phyloP scores from a whole-genome alignment of 345 rosid species.

The Murraya paniculata region DNA sequence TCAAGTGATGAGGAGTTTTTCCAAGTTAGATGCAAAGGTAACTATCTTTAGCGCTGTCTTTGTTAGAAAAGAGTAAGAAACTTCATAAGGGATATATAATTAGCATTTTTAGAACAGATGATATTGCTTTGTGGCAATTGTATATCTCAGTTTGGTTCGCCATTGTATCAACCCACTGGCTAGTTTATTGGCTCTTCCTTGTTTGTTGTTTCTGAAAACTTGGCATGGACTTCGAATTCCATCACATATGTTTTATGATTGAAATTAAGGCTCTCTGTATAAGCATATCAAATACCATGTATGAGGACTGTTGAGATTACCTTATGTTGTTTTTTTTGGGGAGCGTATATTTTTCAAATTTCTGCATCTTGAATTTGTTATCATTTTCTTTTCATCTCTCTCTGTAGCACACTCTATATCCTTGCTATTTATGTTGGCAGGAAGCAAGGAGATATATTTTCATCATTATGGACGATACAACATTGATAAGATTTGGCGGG shows the following conservation, averaged over 20 bases:
- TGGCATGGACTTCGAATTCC: neutral
- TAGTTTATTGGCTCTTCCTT: neutral
- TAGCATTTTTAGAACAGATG: neutral
- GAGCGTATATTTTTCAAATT: neutral
- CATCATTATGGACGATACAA: conserved; percentile 68
- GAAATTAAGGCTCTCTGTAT: neutral
- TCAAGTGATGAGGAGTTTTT: conserved; percentile 82
- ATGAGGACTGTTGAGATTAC: neutral
- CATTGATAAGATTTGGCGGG: conserved; percentile 83
- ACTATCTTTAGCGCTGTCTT: neutral
- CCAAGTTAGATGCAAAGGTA: conserved; percentile 74
- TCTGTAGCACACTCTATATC: neutral
- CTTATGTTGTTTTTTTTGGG: neutral
- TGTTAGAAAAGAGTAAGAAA: neutral
- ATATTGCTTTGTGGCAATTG: neutral
- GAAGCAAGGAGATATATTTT: conserved; percentile 65
- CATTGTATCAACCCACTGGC: neutral
- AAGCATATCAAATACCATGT: neutral
- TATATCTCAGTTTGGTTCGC: neutral
- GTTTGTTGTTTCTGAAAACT: neutral
- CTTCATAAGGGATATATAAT: neutral
- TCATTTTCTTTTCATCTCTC: neutral
- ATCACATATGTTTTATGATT: neutral
- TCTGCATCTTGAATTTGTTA: neutral
- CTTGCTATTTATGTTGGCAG: conserved; percentile 32